These are phyloP conservation scores for Hydrangea macrophylla DNA, from an alignment of 148 eudicot species.

Conservation along the genomic window DNA sequence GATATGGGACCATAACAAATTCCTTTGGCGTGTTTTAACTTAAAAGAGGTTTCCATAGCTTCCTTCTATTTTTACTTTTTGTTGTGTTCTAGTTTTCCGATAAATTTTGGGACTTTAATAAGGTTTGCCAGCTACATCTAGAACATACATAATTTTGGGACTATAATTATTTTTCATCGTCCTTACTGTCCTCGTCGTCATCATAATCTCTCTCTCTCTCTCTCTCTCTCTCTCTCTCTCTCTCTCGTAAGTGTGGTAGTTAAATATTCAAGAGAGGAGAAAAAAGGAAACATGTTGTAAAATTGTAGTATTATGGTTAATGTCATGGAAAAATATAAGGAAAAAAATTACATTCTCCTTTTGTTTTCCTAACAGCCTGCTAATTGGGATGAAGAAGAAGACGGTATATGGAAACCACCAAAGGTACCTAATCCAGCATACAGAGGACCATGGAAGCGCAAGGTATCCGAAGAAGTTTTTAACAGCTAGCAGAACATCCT, in stretches of 20 bases:
- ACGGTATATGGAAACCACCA: conserved; percentile 86
- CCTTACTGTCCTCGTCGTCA: too few relatives aligned
- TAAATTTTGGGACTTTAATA: neutral
- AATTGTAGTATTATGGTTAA: conserved; percentile 2
- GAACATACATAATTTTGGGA: neutral
- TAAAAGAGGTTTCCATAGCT: neutral
- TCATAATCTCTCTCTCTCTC: neutral
- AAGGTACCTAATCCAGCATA: conserved; percentile 92
- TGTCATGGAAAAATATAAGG: neutral
- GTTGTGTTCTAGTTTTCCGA: neutral
- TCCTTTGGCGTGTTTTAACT: neutral
- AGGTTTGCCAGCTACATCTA: neutral
- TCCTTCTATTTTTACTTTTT: neutral
- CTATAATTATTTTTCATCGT: too few relatives aligned
- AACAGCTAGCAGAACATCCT: neutral
- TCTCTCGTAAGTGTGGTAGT: neutral
- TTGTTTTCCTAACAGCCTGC: conserved; percentile 46
- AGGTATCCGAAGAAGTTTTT: conserved; percentile 39
- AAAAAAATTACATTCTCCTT: neutral
- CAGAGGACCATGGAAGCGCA: conserved; percentile 95
- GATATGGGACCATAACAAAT: neutral
- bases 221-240: neutral
- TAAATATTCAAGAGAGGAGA: neutral
- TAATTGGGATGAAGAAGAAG: conserved; percentile 96
- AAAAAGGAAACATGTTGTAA: neutral